Conservation (phyloP, 2,329 filamentous ascomycete genomes). For the Aphanoascus verrucosus region DNA sequence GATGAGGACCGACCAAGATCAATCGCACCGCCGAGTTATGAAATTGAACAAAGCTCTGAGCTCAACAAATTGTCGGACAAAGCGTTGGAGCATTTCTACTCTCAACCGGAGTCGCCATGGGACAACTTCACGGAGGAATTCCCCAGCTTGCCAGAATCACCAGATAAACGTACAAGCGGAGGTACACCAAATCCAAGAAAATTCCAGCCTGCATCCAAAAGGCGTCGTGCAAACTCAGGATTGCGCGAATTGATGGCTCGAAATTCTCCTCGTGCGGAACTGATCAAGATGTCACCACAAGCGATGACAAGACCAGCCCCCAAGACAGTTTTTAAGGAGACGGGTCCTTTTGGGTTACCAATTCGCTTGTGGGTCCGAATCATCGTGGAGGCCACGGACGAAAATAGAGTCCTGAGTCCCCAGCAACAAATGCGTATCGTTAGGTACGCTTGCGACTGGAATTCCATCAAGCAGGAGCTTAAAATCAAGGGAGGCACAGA, state of each 20-base stretch:
- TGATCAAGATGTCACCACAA: conserved; percentile 4
- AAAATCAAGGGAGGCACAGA: conserved; percentile 22
- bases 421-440: conserved; percentile 25
- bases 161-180: not conserved
- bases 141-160: conserved; percentile 1
- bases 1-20: conserved; percentile 18
- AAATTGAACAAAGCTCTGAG: conserved; percentile 4
- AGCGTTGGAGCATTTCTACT: not conserved
- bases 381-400: conserved; percentile 23
- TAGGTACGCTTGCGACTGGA: conserved; percentile 26
- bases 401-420: conserved; percentile 20
- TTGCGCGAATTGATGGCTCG: not conserved
- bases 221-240: not conserved
- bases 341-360: conserved; percentile 22
- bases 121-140: conserved; percentile 7
- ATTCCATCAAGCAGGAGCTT: conserved; percentile 23
- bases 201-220: not conserved
- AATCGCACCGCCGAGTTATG: not conserved
- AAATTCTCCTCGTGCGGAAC: not conserved
- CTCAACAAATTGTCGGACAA: not conserved
- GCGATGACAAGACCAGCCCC: conserved; percentile 1
- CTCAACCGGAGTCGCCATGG: not conserved
- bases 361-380: conserved; percentile 24
- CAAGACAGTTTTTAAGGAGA: conserved; percentile 12
- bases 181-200: not conserved